Evolutionary conservation across 2,329 filamentous ascomycete species (phyloP).

Genomic region (Penicillium sp.): DNA sequence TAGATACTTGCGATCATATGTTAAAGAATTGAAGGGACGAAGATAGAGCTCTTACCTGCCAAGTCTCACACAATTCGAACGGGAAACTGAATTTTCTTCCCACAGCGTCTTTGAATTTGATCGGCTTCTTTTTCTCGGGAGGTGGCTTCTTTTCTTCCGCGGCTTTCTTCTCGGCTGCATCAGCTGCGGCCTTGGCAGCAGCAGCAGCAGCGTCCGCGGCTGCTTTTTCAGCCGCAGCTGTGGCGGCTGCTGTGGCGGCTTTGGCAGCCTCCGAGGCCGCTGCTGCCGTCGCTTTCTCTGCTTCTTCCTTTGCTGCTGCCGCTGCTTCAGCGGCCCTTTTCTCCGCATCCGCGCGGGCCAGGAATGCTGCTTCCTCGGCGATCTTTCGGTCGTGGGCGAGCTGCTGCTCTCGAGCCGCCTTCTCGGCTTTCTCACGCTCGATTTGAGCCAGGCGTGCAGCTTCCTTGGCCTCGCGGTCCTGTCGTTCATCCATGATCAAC

Average conservation of each 20-base stretch:
- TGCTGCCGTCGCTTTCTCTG: constrained; percentile 44
- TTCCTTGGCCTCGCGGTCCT: constrained; percentile 44
- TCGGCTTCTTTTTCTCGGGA: constrained; percentile 67
- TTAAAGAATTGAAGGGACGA: constrained; percentile 23
- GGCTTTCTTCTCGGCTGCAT: constrained; percentile 32
- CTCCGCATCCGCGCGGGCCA: constrained; percentile 52
- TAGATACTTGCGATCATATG: background rate
- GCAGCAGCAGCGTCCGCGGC: constrained; percentile 13
- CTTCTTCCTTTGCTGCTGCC: constrained; percentile 48
- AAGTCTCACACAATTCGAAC: constrained; percentile 79
- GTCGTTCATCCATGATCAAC: constrained; percentile 52
- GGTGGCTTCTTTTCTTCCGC: constrained; percentile 30
- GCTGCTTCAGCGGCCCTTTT: constrained; percentile 50
- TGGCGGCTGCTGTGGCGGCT: constrained; percentile 41
- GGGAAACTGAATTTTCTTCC: constrained; percentile 92
- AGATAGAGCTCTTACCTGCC: constrained; percentile 64
- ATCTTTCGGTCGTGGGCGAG: constrained; percentile 46
- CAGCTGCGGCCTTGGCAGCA: constrained; percentile 32
- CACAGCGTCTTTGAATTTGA: constrained; percentile 89
- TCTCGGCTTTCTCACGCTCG: constrained; percentile 54
- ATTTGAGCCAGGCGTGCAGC: constrained; percentile 45
- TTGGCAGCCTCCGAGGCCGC: constrained; percentile 44
- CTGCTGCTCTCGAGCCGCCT: constrained; percentile 36
- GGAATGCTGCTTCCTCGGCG: constrained; percentile 46
- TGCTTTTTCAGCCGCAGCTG: constrained; percentile 33